Percentiles rank a stretch among this genome's conserved stretches.
Evolutionary conservation across 352 stramenopile genomes (phyloP).

Genomic region (Pythium apleroticum): DNA sequence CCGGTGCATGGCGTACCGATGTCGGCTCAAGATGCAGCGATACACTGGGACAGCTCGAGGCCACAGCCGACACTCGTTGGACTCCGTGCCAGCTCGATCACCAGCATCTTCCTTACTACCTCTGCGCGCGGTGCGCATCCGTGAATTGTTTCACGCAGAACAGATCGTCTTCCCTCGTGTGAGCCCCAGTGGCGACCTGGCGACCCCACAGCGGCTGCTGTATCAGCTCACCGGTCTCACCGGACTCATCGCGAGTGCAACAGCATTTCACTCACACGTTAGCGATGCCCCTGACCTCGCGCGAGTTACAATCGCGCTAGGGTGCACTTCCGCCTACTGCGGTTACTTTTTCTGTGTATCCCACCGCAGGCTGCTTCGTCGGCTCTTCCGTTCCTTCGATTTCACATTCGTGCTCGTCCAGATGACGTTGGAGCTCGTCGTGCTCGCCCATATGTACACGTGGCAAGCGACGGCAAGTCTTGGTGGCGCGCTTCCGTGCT

Average conservation of each 20-base stretch:
- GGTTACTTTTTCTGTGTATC: background rate
- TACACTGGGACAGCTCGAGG: background rate
- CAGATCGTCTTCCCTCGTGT: background rate
- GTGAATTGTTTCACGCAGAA: background rate
- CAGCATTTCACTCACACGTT: background rate
- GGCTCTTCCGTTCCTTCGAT: background rate
- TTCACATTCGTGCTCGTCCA: background rate
- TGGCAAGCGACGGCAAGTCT: background rate
- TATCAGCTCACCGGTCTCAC: background rate
- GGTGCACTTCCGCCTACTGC: background rate
- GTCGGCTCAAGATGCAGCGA: background rate
- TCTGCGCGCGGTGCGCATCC: background rate
- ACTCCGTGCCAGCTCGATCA: background rate
- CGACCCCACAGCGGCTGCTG: background rate
- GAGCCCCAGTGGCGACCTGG: background rate
- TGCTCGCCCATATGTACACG: background rate
- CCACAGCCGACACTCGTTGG: background rate
- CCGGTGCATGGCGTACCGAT: background rate
- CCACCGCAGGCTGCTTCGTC: background rate
- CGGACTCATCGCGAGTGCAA: background rate
- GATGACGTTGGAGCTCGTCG: background rate
- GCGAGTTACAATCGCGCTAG: background rate
- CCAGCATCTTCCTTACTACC: background rate
- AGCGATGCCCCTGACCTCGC: background rate
- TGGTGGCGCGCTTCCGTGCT: background rate